Base-by-base conservation (phyloP, 2,329 filamentous ascomycete genomes). In the Microcyclospora tardicrescens region DNA sequence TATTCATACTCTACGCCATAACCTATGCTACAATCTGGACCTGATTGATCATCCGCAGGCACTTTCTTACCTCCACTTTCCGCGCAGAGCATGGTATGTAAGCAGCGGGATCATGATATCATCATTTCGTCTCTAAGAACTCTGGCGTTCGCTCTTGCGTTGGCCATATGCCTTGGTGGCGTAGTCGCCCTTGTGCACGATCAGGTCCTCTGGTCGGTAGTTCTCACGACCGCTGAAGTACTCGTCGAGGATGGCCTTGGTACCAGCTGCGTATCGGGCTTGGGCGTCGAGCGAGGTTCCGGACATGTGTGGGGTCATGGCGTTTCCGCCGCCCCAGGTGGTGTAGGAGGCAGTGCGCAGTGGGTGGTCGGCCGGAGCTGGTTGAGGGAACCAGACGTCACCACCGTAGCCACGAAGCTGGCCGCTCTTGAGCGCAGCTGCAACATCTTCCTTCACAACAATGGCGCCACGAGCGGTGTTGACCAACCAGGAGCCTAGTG, bases 391-490 rank as follows among this genome's bases (percentile, higher is more conserved):
- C 89, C 89, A 96, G 57, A 91, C 83, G 53, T 91, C 84, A 58
- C 84, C 84, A 49, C 71, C 84, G 69, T 93, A 93, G 51, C 84
- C 84, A 57, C 82, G 80, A 59, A 93, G 82, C 65, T 96, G 87
- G 57, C 91, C 91, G 28, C 73, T 76, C 73, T 89, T 85, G 62
- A 98, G 77, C 36, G 91, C 91, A 19, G 81, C 87, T 47, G 91
- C 91, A 41, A 98, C 91, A 54, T 96, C 91, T 69, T 96, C 89
- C 78, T 96, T 96, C 69, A 96, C 89, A 55, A 98, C 87, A 61
- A 98, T 98, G 65, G 91, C 91, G 58, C 91, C 91, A 64, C 91
- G 91, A 54, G 91, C 91, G 28, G 91, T 98, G 81, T 98, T 98
- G 71, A 98, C 71, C 61, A 98, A 82, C 84, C 91, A 96, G 31